phyloP scores from a whole-genome alignment of 306 rosid genomes.

The Ceratonia siliqua region DNA sequence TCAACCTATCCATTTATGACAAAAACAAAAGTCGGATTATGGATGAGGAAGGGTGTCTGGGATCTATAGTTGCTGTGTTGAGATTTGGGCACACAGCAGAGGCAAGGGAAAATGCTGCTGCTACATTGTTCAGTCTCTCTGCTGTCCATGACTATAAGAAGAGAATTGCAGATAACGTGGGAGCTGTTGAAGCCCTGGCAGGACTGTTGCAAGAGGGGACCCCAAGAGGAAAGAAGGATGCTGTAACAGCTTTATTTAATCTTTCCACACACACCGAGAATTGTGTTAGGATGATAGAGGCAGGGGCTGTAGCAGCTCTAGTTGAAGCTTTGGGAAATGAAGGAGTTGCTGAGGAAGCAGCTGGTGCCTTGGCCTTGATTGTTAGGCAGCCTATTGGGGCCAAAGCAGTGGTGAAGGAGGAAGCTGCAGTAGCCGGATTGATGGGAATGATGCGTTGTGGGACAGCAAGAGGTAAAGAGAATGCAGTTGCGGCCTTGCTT shows the following conservation, averaged over 20 bases:
- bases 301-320: conserved; percentile 68
- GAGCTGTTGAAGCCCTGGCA: conserved; percentile 79
- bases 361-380: conserved; percentile 79
- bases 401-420: conserved; percentile 62
- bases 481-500: conserved; percentile 86
- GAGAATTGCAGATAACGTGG: conserved; percentile 68
- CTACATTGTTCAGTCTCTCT: conserved; percentile 86
- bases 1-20: conserved; percentile 75
- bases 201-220: conserved; percentile 68
- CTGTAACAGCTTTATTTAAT: conserved; percentile 80
- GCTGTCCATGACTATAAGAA: conserved; percentile 82
- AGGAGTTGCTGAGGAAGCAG: conserved; percentile 86
- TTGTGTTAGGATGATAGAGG: conserved; percentile 62
- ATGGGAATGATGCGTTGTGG: conserved; percentile 81
- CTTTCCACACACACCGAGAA: conserved; percentile 76
- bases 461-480: conserved; percentile 81
- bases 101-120: conserved; percentile 90
- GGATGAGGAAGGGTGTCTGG: conserved; percentile 77
- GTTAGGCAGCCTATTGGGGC: conserved; percentile 77
- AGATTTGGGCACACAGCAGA: conserved; percentile 72
- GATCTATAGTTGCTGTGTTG: conserved; percentile 65
- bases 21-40: conserved; percentile 72
- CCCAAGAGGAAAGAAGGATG: conserved; percentile 82
- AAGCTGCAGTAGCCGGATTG: conserved; percentile 62
- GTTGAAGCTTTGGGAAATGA: conserved; percentile 68